phyloP scores from a whole-genome alignment of 176 grass and related monocot genomes.

The Alopecurus myosuroides region DNA sequence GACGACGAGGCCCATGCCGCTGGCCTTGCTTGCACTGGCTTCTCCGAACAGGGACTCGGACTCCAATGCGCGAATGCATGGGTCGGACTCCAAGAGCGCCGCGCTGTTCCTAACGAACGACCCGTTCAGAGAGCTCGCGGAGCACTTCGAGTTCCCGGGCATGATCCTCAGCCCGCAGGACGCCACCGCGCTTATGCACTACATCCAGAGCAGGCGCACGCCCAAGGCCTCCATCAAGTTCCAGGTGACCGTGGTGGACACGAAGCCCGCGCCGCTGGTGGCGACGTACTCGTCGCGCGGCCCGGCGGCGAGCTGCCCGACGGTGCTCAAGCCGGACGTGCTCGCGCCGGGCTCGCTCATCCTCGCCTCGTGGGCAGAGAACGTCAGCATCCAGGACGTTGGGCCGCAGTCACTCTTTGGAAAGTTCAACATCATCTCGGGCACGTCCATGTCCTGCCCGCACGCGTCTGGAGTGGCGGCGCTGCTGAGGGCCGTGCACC shows the following conservation, averaged over 20 bases:
- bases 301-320: constrained; percentile 48
- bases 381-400: constrained; percentile 24
- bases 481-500: constrained; percentile 45
- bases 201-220: constrained; percentile 33
- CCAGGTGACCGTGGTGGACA: constrained; percentile 38
- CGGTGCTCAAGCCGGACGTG: constrained; percentile 69
- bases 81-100: too few relatives aligned
- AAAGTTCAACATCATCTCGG: constrained; percentile 60
- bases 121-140: neutral
- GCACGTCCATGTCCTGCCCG: constrained; percentile 75
- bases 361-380: constrained; percentile 63
- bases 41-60: constrained; percentile 6
- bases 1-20: constrained; percentile 13
- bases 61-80: too few relatives aligned
- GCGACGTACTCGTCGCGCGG: constrained; percentile 66
- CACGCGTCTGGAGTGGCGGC: constrained; percentile 63
- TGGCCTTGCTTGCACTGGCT: constrained; percentile 4
- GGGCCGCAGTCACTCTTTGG: constrained; percentile 29
- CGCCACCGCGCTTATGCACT: constrained; percentile 25
- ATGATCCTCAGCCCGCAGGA: constrained; percentile 45
- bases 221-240: constrained; percentile 49
- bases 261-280: constrained; percentile 35
- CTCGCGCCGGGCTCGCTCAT: constrained; percentile 59
- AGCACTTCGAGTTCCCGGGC: constrained; percentile 50
- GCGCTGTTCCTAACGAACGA: constrained; percentile 61